A percentile compares a stretch with the other conserved stretches of the same genome.
phyloP scores from a whole-genome alignment of 2,329 filamentous ascomycete genomes.

The Apiospora hydei region DNA sequence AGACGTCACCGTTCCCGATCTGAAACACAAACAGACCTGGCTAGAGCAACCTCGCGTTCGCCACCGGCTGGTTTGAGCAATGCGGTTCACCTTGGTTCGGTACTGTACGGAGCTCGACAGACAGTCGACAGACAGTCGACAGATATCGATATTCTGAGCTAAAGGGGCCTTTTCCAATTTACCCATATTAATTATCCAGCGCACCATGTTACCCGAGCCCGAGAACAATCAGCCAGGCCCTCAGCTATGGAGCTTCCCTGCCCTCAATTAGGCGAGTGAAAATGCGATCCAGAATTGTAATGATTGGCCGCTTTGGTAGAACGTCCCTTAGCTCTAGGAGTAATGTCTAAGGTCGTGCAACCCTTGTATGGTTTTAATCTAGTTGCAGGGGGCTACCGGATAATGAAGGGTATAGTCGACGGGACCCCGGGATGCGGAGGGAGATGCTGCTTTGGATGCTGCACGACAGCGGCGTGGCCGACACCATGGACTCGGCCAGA shows the following conservation, averaged over 20 bases:
- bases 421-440: constrained; percentile 10
- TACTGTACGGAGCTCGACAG: background rate
- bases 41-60: background rate
- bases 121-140: background rate
- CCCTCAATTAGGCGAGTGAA: background rate
- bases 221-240: background rate
- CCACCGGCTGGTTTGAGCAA: background rate
- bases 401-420: constrained; percentile 10
- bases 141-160: background rate
- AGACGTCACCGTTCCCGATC: background rate
- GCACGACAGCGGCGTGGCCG: background rate
- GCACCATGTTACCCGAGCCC: background rate
- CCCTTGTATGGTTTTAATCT: no score
- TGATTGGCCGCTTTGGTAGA: background rate
- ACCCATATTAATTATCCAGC: constrained; percentile 13
- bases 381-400: background rate
- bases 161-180: background rate
- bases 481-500: background rate
- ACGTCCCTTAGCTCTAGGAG: no score
- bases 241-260: background rate
- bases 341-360: background rate
- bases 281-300: no score
- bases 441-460: constrained; percentile 1
- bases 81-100: background rate
- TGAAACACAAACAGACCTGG: background rate